Conservation (phyloP, 2,329 filamentous ascomycete species). For the Beauveria australis region DNA sequence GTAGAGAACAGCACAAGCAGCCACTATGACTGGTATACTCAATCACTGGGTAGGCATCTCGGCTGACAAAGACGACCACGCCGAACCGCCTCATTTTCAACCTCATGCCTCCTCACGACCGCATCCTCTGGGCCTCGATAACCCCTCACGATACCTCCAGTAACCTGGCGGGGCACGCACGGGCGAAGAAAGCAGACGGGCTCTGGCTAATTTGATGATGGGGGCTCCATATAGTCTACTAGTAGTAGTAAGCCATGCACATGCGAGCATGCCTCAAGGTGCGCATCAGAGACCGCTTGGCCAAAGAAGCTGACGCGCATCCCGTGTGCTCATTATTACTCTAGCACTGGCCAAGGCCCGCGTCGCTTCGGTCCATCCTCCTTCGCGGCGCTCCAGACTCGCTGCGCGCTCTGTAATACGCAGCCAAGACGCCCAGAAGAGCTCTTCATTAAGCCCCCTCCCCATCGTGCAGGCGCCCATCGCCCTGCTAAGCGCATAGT, state of each 20-base stretch:
- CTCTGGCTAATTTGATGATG: not conserved
- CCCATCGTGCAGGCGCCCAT: conserved; percentile 1
- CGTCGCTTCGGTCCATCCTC: no score
- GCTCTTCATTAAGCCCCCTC: not conserved
- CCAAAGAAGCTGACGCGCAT: no score
- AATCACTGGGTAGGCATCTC: no score
- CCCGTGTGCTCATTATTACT: no score
- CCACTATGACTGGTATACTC: no score
- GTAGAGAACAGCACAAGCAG: no score
- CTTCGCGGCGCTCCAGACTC: not conserved
- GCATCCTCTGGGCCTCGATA: not conserved
- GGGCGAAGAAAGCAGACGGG: not conserved
- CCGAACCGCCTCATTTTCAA: not conserved
- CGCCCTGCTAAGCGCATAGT: not conserved
- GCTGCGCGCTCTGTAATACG: not conserved
- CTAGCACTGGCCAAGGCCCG: no score
- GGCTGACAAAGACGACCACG: not conserved
- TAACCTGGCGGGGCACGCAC: not conserved
- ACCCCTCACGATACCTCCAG: not conserved
- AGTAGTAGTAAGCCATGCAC: no score
- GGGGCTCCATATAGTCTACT: not conserved
- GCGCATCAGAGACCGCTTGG: no score
- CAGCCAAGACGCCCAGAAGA: not conserved
- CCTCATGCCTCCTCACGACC: not conserved
- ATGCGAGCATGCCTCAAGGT: no score